Percentiles rank a stretch among this genome's conserved stretches.
These are phyloP conservation scores for Cytospora chrysosperma DNA, from an alignment of 2,329 filamentous ascomycete species.

Conservation along the genomic window DNA sequence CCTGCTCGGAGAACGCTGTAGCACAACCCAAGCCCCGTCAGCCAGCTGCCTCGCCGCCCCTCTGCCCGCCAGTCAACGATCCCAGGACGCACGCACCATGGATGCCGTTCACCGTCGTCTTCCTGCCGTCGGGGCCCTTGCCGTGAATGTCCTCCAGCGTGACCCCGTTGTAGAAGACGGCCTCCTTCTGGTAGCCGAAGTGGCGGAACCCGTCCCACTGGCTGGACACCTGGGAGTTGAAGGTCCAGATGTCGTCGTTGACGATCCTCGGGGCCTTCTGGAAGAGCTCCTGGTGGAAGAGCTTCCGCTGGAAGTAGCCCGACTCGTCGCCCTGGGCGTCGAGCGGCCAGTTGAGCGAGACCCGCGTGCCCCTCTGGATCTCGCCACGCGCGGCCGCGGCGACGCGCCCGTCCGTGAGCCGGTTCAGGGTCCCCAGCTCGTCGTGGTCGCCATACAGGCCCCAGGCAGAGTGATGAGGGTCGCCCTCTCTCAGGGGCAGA, in stretches of 20 bases:
- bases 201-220: constrained; percentile 59
- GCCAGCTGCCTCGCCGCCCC: neutral
- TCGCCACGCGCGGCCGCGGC: constrained; percentile 48
- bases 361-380: constrained; percentile 54
- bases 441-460: constrained; percentile 55
- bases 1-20: constrained; percentile 48
- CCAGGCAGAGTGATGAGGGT: constrained; percentile 47
- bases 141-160: constrained; percentile 35
- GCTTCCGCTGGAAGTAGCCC: constrained; percentile 52
- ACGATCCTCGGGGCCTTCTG: constrained; percentile 51
- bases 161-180: constrained; percentile 37
- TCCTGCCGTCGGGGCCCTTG: constrained; percentile 30
- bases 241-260: constrained; percentile 60
- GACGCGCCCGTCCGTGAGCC: constrained; percentile 55
- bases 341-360: constrained; percentile 61
- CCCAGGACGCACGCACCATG: constrained; percentile 34
- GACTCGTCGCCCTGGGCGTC: constrained; percentile 51
- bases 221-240: constrained; percentile 58
- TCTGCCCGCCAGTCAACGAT: neutral
- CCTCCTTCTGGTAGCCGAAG: constrained; percentile 48
- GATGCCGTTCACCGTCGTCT: constrained; percentile 43
- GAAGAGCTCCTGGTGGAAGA: constrained; percentile 54
- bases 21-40: neutral
- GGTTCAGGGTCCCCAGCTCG: constrained; percentile 60
- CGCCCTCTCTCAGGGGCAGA: constrained; percentile 45